Evolutionary conservation across 2,329 filamentous ascomycete genomes (phyloP).

Genomic region (Chalaropsis ovoidea): DNA sequence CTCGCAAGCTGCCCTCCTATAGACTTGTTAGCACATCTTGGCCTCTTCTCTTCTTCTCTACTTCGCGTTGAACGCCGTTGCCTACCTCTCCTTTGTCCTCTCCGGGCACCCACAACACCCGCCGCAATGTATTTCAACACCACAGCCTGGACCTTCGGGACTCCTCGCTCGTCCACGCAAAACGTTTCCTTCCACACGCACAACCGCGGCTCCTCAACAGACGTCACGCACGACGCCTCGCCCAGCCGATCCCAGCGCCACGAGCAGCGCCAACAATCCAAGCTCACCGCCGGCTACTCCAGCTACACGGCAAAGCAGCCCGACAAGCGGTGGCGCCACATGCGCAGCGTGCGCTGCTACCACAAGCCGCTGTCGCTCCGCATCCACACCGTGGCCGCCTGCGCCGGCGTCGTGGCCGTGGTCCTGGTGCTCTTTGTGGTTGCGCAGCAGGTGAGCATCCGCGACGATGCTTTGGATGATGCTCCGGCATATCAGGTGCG

Average conservation of each 20-base stretch:
- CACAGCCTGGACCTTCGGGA: background rate
- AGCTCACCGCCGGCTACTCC: background rate
- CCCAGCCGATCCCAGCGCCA: background rate
- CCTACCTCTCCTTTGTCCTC: background rate
- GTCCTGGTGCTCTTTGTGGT: constrained; percentile 13
- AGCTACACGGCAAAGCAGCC: background rate
- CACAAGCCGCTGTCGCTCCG: constrained; percentile 19
- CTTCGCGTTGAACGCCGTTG: background rate
- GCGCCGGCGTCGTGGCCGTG: constrained; percentile 11
- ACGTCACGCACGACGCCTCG: background rate
- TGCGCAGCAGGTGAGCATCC: constrained; percentile 6
- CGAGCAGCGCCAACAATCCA: background rate
- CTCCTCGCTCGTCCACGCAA: background rate
- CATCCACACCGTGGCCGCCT: background rate
- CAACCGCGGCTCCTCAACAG: background rate
- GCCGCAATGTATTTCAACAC: background rate
- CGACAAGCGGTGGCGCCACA: background rate
- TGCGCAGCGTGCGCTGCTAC: constrained; percentile 3
- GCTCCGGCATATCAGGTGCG: constrained; percentile 13
- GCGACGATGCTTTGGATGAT: constrained; percentile 4
- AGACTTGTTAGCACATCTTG: background rate
- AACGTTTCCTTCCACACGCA: background rate
- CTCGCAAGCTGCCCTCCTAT: background rate
- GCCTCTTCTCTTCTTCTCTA: background rate
- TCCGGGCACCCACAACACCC: background rate